Percentiles rank a stretch among this genome's conserved stretches.
These are phyloP conservation scores for Coelastrella sp. DNA, from an alignment of 139 green algal species.

Conservation along the genomic window DNA sequence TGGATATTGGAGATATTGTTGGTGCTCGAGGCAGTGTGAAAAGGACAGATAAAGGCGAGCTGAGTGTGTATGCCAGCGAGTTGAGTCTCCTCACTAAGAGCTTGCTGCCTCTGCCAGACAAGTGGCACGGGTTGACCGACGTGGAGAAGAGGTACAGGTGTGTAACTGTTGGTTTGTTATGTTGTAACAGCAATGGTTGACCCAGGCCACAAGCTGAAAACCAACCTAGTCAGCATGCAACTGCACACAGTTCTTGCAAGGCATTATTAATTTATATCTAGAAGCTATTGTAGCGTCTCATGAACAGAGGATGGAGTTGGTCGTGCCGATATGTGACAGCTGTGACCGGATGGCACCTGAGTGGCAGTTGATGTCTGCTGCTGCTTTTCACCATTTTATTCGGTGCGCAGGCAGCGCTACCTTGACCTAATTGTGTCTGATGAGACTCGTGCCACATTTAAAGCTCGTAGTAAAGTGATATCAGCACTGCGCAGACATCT, in stretches of 20 bases:
- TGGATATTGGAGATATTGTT: conserved; percentile 95
- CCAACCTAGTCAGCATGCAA: not conserved
- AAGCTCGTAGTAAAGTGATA: conserved; percentile 81
- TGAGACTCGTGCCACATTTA: conserved; percentile 83
- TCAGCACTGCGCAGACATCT: conserved; percentile 85
- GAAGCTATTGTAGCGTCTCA: no score
- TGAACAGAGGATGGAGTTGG: no score
- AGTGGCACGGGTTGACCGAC: conserved; percentile 97
- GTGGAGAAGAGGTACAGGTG: conserved; percentile 95
- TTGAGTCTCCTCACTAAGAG: conserved; percentile 93
- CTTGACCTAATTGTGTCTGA: conserved; percentile 97
- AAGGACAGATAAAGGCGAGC: conserved; percentile 96
- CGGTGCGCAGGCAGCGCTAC: conserved; percentile 88
- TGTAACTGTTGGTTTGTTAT: not conserved
- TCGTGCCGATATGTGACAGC: no score
- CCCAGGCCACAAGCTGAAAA: not conserved
- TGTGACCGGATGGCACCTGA: not conserved
- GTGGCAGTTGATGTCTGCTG: not conserved
- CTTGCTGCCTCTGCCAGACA: conserved; percentile 96
- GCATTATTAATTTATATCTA: no score
- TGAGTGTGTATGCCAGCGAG: conserved; percentile 75
- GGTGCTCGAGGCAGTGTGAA: conserved; percentile 81
- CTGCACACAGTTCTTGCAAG: no score
- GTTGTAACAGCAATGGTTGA: no score
- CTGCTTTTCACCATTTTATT: no score